phyloP scores from a whole-genome alignment of 2,329 filamentous ascomycete species.

The Macrophomina tecta region DNA sequence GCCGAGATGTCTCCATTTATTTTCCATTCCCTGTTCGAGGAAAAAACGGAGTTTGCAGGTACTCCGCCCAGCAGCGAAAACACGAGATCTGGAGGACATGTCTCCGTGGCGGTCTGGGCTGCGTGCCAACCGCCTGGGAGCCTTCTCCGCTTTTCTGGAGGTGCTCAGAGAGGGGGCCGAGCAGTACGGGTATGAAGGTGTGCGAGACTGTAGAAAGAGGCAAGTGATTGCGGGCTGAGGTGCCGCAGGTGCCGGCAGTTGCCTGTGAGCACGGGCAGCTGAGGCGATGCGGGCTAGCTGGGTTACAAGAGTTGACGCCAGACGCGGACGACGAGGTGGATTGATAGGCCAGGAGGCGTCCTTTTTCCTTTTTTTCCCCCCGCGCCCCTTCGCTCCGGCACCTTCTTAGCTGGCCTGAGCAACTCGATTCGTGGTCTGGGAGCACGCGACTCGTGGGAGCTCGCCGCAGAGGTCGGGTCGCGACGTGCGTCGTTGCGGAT shows the following conservation, averaged over 20 bases:
- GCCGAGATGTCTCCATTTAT: constrained; percentile 16
- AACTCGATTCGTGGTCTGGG: neutral
- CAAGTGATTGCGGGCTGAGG: constrained; percentile 6
- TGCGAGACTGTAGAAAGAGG: constrained; percentile 1
- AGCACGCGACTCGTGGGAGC: neutral
- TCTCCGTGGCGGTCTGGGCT: constrained; percentile 12
- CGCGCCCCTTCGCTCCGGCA: neutral
- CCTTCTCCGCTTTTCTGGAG: constrained; percentile 17
- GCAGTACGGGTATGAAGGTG: neutral
- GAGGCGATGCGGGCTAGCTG: constrained; percentile 18
- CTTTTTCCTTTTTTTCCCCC: neutral
- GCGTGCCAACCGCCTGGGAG: neutral
- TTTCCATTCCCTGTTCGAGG: neutral
- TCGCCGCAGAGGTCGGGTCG: neutral
- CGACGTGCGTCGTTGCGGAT: constrained; percentile 16
- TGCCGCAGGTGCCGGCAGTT: constrained; percentile 23
- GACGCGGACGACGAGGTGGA: neutral
- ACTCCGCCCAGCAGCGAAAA: neutral
- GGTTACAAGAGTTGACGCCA: constrained; percentile 11
- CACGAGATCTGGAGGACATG: constrained; percentile 15
- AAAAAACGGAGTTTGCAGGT: neutral
- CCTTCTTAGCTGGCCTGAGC: neutral
- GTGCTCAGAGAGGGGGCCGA: neutral
- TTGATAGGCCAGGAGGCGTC: constrained; percentile 1
- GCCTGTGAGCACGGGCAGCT: constrained; percentile 7